Evolutionary conservation across 2,329 filamentous ascomycete species (phyloP).

Genomic region (Lachnellula cervina): DNA sequence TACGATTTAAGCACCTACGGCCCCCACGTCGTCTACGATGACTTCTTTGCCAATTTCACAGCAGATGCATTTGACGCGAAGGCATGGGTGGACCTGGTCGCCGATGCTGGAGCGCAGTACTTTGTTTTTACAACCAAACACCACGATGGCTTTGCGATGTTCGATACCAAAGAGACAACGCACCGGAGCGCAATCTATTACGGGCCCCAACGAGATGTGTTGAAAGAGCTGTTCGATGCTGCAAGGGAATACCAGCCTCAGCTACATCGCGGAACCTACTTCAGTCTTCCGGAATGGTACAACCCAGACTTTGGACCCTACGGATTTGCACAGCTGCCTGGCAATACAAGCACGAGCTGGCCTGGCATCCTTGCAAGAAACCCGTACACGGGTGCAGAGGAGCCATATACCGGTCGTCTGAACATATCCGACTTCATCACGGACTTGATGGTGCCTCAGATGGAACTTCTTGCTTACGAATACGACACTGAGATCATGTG

Average conservation of each 20-base stretch:
- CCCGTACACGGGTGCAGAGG: slow-evolving; percentile 38
- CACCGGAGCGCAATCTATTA: slow-evolving; percentile 40
- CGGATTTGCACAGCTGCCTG: slow-evolving; percentile 36
- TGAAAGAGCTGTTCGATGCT: slow-evolving; percentile 41
- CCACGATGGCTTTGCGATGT: slow-evolving; percentile 44
- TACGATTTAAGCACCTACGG: slow-evolving; percentile 49
- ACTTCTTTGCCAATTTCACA: slow-evolving; percentile 51
- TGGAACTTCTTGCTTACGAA: slow-evolving; percentile 39
- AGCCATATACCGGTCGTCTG: slow-evolving; percentile 41
- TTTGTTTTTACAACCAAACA: slow-evolving; percentile 45
- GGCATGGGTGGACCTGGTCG: slow-evolving; percentile 49
- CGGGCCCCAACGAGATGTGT: slow-evolving; percentile 37
- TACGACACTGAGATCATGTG: slow-evolving; percentile 46
- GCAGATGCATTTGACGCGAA: slow-evolving; percentile 45
- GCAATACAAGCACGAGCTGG: slow-evolving; percentile 32
- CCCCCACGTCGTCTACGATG: slow-evolving; percentile 48
- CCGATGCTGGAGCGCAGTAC: slow-evolving; percentile 45
- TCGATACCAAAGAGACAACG: slow-evolving; percentile 36
- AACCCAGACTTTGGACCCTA: slow-evolving; percentile 42
- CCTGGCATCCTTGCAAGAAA: slow-evolving; percentile 37
- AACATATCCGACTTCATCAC: slow-evolving; percentile 38
- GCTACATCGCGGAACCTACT: slow-evolving; percentile 43
- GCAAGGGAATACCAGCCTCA: slow-evolving; percentile 38
- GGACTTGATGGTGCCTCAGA: slow-evolving; percentile 43
- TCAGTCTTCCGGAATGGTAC: slow-evolving; percentile 46